These are phyloP conservation scores for Pythium plurisporium DNA, from an alignment of 352 stramenopile genomes.

Conservation along the genomic window DNA sequence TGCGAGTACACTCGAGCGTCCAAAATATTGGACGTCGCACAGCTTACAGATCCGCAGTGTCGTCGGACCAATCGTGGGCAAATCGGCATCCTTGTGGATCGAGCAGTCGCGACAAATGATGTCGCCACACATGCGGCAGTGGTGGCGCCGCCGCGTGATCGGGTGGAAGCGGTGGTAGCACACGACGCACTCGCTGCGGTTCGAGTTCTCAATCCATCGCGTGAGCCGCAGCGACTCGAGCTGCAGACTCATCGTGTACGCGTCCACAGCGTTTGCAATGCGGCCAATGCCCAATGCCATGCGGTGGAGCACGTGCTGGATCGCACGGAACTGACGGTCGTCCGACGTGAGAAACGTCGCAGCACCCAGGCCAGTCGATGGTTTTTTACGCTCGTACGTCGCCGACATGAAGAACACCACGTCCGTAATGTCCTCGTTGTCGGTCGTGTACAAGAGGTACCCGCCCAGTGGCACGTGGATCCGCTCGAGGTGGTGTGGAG, in stretches of 20 bases:
- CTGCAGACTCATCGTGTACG: conserved; percentile 53
- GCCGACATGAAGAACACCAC: conserved; percentile 80
- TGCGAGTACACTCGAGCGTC: conserved; percentile 17
- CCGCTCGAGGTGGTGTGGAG: conserved; percentile 53
- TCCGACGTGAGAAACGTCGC: conserved; percentile 26
- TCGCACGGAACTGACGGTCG: conserved; percentile 57
- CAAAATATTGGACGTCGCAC: conserved; percentile 38
- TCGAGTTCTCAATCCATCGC: conserved; percentile 55
- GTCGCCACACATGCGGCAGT: conserved; percentile 79
- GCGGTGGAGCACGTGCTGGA: conserved; percentile 51
- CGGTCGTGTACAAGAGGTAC: conserved; percentile 65
- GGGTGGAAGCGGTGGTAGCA: conserved; percentile 69
- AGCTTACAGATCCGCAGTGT: conserved; percentile 76
- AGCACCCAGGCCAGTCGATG: conserved; percentile 4
- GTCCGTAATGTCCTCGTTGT: conserved; percentile 51
- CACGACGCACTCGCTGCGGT: conserved; percentile 47
- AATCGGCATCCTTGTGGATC: conserved; percentile 73
- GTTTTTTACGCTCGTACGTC: conserved; percentile 17
- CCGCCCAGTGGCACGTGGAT: conserved; percentile 55
- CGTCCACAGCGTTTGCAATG: conserved; percentile 54
- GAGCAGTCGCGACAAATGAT: conserved; percentile 81
- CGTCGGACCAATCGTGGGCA: conserved; percentile 67
- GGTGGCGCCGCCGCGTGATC: conserved; percentile 72
- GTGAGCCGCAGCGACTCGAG: conserved; percentile 47
- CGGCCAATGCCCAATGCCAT: conserved; percentile 51